Evolutionary conservation across 495 filamentous ascomycete genomes (phyloP).

Genomic region (Hypoxylon lenormandii): DNA sequence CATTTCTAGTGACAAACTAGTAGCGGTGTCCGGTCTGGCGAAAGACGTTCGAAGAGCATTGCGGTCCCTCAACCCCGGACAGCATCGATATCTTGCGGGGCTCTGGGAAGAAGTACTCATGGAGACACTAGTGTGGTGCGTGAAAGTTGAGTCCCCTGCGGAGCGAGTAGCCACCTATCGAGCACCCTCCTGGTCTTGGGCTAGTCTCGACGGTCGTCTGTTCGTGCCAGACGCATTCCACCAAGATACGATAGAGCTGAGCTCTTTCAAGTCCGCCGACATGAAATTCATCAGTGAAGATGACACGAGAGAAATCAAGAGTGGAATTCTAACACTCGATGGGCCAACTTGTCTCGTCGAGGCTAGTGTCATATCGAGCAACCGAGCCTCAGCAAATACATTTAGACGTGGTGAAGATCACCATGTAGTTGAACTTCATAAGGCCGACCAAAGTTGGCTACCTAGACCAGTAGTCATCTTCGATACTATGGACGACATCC

Average conservation of each 20-base stretch:
- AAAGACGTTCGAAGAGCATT: constrained; percentile 12
- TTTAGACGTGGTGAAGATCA: neutral
- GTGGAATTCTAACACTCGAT: neutral
- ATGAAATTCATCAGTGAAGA: neutral
- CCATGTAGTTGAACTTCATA: neutral
- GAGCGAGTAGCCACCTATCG: neutral
- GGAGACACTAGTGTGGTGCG: constrained; percentile 17
- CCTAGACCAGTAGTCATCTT: constrained; percentile 10
- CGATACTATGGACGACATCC: constrained; percentile 1
- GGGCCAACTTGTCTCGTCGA: constrained; percentile 8
- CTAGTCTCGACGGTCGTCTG: constrained; percentile 12
- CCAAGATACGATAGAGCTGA: constrained; percentile 1
- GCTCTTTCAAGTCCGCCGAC: neutral
- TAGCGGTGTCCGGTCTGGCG: constrained; percentile 20
- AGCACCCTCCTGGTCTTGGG: constrained; percentile 21
- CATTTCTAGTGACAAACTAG: constrained; percentile 3
- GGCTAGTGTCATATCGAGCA: neutral
- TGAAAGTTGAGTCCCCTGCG: constrained; percentile 7
- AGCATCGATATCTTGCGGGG: constrained; percentile 12
- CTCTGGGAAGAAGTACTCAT: constrained; percentile 21
- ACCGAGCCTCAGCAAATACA: neutral
- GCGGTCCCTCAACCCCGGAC: neutral
- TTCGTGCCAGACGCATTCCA: constrained; percentile 12
- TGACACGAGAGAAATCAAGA: constrained; percentile 12
- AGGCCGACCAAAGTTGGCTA: neutral